Evolutionary conservation across 1,139 yeast species (phyloP).

Genomic region (Geotrichum histeridarum): DNA sequence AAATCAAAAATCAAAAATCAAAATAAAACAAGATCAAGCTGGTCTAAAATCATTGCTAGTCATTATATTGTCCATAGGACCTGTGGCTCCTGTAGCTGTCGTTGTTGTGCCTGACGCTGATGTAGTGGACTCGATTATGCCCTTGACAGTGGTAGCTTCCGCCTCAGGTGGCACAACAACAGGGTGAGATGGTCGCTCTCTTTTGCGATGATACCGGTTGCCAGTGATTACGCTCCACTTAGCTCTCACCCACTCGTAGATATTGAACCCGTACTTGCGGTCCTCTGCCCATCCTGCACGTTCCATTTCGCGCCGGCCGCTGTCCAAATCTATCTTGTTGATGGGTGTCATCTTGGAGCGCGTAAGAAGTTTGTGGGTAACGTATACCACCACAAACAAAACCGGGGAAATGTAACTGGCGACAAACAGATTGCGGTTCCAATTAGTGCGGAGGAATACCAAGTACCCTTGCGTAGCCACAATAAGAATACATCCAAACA

Average conservation of each 20-base stretch:
- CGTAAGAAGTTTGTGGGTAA: slow-evolving; percentile 51
- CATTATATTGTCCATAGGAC: neutral
- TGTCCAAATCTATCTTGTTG: slow-evolving; percentile 61
- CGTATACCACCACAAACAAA: slow-evolving; percentile 50
- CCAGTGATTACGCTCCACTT: slow-evolving; percentile 16
- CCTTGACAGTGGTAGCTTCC: neutral
- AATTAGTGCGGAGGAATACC: slow-evolving; percentile 52
- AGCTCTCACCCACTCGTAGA: slow-evolving; percentile 9
- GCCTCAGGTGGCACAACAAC: no score
- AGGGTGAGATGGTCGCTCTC: neutral
- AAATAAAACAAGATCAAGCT: no score
- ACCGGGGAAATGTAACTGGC: slow-evolving; percentile 64
- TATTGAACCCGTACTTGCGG: slow-evolving; percentile 29
- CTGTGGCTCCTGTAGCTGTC: neutral
- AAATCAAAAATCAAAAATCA: no score
- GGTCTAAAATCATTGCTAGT: neutral
- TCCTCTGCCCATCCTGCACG: slow-evolving; percentile 39
- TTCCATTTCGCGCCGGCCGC: slow-evolving; percentile 64
- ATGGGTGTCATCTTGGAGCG: slow-evolving; percentile 53
- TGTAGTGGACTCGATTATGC: neutral
- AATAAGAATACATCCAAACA: slow-evolving; percentile 51
- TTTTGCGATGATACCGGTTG: slow-evolving; percentile 2
- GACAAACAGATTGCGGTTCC: slow-evolving; percentile 62
- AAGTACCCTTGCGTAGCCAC: slow-evolving; percentile 66
- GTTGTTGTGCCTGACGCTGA: neutral